Evolutionary conservation across 495 filamentous ascomycete genomes (phyloP).

Genomic region (Cenococcum geophilum): DNA sequence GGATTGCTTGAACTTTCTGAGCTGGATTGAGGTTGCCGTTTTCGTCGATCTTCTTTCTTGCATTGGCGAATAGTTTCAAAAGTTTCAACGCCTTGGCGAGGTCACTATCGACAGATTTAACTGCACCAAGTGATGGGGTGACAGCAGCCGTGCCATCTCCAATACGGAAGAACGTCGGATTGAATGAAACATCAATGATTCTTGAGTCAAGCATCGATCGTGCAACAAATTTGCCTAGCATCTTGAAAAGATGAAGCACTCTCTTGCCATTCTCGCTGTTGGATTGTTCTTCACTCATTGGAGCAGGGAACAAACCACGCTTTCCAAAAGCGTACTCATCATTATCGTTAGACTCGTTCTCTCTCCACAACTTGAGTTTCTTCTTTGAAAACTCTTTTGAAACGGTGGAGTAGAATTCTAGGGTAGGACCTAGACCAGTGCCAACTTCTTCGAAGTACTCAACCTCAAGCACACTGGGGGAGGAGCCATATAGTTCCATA

Average conservation of each 20-base stretch:
- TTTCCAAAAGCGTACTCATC: constrained; percentile 83
- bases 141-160: constrained; percentile 67
- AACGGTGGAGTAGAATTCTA: constrained; percentile 97
- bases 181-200: constrained; percentile 97
- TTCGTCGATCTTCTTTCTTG: constrained; percentile 74
- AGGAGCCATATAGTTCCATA: constrained; percentile 98
- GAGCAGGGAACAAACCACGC: constrained; percentile 85
- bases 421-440: constrained; percentile 89
- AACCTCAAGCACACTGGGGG: constrained; percentile 90
- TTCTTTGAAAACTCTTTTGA: constrained; percentile 97
- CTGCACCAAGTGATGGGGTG: constrained; percentile 81
- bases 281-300: constrained; percentile 74
- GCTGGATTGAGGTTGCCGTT: constrained; percentile 55
- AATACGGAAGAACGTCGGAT: constrained; percentile 95
- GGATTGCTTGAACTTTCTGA: constrained; percentile 63
- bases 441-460: constrained; percentile 99
- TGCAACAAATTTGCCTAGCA: constrained; percentile 95
- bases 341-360: constrained; percentile 68
- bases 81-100: constrained; percentile 80
- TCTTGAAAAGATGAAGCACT: constrained; percentile 80
- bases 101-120: constrained; percentile 81
- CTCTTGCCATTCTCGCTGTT: constrained; percentile 70
- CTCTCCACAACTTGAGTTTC: constrained; percentile 93
- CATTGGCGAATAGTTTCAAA: constrained; percentile 77
- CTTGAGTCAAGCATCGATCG: constrained; percentile 97